Evolutionary conservation across 331 rosid genomes (phyloP).

Genomic region (Pyracantha coccinea): DNA sequence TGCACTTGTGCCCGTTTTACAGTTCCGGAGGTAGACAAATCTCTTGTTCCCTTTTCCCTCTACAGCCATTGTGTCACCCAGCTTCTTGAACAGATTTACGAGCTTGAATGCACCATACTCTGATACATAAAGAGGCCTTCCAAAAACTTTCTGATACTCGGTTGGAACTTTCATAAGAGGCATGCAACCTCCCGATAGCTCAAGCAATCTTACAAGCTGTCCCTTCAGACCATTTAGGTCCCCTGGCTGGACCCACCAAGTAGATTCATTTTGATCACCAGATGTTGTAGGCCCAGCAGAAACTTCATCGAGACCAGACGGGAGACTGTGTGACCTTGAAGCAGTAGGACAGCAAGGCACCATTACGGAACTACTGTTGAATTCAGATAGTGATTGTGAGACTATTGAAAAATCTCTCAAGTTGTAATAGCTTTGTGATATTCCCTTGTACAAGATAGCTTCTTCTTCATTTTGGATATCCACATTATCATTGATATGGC

Average conservation of each 20-base stretch:
- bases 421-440: constrained; percentile 59
- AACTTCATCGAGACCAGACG: constrained; percentile 55
- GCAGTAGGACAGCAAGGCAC: constrained; percentile 34
- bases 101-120: constrained; percentile 69
- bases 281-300: constrained; percentile 39
- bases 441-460: constrained; percentile 69
- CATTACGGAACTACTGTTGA: constrained; percentile 32
- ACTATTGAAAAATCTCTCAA: constrained; percentile 51
- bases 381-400: constrained; percentile 61
- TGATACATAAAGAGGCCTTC: constrained; percentile 66
- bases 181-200: constrained; percentile 71
- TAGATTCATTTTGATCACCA: constrained; percentile 46
- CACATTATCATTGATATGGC: constrained; percentile 43
- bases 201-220: constrained; percentile 68
- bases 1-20: constrained; percentile 64
- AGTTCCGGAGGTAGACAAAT: constrained; percentile 60
- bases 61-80: constrained; percentile 59
- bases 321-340: constrained; percentile 66
- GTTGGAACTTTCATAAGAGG: constrained; percentile 58
- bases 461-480: constrained; percentile 74
- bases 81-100: constrained; percentile 77
- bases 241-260: constrained; percentile 73
- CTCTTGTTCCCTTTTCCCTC: constrained; percentile 69
- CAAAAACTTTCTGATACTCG: constrained; percentile 64
- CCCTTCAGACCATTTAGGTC: constrained; percentile 83